Evolutionary conservation across 78 protist species (phyloP).

Genomic region (Chrysochromulina parva): DNA sequence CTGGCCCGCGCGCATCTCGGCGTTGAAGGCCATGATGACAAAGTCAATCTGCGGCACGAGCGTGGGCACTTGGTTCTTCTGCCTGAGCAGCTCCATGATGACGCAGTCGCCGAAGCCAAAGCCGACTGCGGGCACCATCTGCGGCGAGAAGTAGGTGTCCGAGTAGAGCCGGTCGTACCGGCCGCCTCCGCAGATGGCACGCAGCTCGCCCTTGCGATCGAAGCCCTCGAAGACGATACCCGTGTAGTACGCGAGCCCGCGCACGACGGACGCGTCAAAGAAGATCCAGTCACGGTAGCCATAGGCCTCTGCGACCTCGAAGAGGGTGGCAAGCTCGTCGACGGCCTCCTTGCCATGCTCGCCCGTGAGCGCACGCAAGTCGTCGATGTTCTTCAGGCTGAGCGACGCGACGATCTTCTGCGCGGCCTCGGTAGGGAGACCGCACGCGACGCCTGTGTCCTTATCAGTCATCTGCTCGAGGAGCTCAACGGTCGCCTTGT

Average conservation of each 20-base stretch:
- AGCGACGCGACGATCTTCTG: constrained; percentile 37
- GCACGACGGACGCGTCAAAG: constrained; percentile 71
- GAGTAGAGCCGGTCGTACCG: constrained; percentile 64
- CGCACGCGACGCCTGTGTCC: background rate
- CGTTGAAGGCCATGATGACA: constrained; percentile 44
- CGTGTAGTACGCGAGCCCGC: constrained; percentile 70
- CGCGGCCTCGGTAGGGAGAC: background rate
- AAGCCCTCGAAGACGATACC: constrained; percentile 78
- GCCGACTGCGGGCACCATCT: constrained; percentile 46
- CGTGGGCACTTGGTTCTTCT: constrained; percentile 38
- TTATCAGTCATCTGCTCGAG: background rate
- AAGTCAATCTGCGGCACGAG: constrained; percentile 1
- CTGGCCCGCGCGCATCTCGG: constrained; percentile 50
- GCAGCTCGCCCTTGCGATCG: constrained; percentile 56
- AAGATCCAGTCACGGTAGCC: constrained; percentile 62
- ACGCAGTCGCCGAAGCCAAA: constrained; percentile 82
- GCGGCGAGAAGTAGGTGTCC: constrained; percentile 52
- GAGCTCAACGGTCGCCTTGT: background rate
- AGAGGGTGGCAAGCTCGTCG: background rate
- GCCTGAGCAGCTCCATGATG: constrained; percentile 63
- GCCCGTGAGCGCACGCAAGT: background rate
- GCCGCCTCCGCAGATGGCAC: constrained; percentile 72
- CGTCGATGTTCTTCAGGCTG: constrained; percentile 35
- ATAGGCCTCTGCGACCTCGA: constrained; percentile 38
- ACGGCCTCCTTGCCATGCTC: background rate